Evolutionary conservation across 306 rosid species (phyloP), one percentile per base, ranked within the genome.

Genomic region (Vigna hirtella): DNA sequence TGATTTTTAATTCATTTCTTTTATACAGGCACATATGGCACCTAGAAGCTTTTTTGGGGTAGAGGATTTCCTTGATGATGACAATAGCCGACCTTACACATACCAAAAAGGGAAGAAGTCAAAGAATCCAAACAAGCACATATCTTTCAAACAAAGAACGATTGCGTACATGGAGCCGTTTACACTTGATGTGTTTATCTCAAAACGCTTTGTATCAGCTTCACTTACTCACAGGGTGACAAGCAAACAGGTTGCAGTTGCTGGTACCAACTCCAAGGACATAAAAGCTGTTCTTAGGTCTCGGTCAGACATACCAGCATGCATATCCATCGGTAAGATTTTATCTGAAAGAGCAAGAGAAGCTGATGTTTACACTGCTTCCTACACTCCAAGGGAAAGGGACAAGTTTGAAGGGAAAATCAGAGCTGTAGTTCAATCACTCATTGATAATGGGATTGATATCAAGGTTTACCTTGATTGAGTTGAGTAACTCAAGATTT

Each of bases 241-340:
- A 38, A 83, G 95, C 82, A 92, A 88, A 79, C 98, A 92, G 85
- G 98, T 95, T 83, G 97, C 97, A 49, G 97, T 93, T 78, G 97
- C 98, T 1, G 98, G 98, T 26, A 95, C 98, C 52, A 95, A 95
- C 89, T 94, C 98, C 49, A 95, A 95, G 77, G 98, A 95, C 84
- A 91, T 95, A 18, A 95, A 95, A 85, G 97, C 97, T 36, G 93
- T 77, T 15, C 97, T 95, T 62, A 73, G 52, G 81, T 95, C 98
- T 17, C 92, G 98, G 7, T 92, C 93, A 0, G 98, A 95, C 77
- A 89, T 95, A 61, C 98, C 97, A 1, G 98, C 98, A 0, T 95
- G 98, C 83, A 83, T 95, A 81, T 93, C 98, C 13, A 55, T 89
- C 26, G 98, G 98, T 18, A 83, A 77, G 52, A 89, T 92, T 74